Conservation (phyloP, 1,139 yeast genomes). For the Oligophagozyma castellii region DNA sequence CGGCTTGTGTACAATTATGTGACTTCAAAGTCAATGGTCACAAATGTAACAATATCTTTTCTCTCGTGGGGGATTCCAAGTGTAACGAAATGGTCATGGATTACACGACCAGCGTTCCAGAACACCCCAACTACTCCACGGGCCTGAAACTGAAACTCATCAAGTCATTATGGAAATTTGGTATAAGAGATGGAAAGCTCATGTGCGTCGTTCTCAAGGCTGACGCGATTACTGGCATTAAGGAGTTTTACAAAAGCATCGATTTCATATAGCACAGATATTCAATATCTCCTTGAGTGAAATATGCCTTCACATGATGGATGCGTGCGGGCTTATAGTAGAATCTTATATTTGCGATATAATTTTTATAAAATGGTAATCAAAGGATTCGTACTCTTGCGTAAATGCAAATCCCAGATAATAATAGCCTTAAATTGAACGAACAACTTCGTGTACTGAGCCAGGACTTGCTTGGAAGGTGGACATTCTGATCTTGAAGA, state of each 20-base stretch:
- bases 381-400: background rate
- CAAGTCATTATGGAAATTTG: conserved; percentile 19
- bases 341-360: too few species aligned
- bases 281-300: too few species aligned
- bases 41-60: conserved; percentile 11
- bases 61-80: conserved; percentile 13
- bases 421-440: too few species aligned
- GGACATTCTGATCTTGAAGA: conserved; percentile 1
- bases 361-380: conserved; percentile 1
- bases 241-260: conserved; percentile 11
- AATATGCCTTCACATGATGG: too few species aligned
- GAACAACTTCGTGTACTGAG: too few species aligned
- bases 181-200: conserved; percentile 9
- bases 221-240: conserved; percentile 11
- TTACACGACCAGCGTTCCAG: conserved; percentile 4
- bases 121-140: conserved; percentile 6
- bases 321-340: too few species aligned
- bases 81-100: conserved; percentile 12
- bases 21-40: conserved; percentile 16
- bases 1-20: conserved; percentile 19
- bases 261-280: conserved; percentile 4
- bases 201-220: conserved; percentile 15
- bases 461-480: background rate
- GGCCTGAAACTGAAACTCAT: conserved; percentile 15
- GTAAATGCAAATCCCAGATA: too few species aligned